phyloP scores from a whole-genome alignment of 225 moss, liverwort and hornwort species.

The Physcomitrium patens region DNA sequence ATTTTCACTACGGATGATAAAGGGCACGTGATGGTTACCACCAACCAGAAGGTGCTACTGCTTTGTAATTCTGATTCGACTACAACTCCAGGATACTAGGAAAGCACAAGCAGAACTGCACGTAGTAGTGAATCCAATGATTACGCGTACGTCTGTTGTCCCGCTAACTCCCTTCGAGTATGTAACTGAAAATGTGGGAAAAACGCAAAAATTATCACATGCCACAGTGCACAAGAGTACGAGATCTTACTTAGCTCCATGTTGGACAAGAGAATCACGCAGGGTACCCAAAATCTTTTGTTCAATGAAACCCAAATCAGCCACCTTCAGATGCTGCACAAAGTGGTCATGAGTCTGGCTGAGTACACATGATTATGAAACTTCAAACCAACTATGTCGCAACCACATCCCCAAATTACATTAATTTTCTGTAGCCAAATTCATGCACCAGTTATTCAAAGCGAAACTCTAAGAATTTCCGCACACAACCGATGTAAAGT shows the following conservation, averaged over 20 bases:
- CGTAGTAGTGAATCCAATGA: neutral
- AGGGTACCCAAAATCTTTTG: constrained; percentile 58
- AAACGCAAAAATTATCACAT: constrained; percentile 9
- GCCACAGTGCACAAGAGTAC: constrained; percentile 10
- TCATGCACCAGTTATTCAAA: neutral
- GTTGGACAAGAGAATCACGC: constrained; percentile 53
- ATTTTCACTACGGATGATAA: neutral
- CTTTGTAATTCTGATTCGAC: neutral
- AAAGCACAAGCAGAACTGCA: neutral
- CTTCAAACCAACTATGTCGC: constrained; percentile 20
- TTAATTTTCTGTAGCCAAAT: neutral
- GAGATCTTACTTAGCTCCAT: constrained; percentile 37
- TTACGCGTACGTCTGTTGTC: neutral
- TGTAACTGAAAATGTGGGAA: constrained; percentile 12
- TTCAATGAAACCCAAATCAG: constrained; percentile 42
- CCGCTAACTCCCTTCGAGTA: neutral
- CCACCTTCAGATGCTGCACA: constrained; percentile 52
- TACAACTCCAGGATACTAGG: constrained; percentile 10
- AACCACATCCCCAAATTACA: neutral
- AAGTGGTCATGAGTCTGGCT: constrained; percentile 9
- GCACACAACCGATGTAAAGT: neutral
- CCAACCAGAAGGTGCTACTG: neutral
- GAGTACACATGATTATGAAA: neutral
- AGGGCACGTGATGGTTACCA: neutral
- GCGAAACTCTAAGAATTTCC: constrained; percentile 4